Evolutionary conservation across 2,329 filamentous ascomycete species (phyloP).

Genomic region (Sordariomycetes sp.): DNA sequence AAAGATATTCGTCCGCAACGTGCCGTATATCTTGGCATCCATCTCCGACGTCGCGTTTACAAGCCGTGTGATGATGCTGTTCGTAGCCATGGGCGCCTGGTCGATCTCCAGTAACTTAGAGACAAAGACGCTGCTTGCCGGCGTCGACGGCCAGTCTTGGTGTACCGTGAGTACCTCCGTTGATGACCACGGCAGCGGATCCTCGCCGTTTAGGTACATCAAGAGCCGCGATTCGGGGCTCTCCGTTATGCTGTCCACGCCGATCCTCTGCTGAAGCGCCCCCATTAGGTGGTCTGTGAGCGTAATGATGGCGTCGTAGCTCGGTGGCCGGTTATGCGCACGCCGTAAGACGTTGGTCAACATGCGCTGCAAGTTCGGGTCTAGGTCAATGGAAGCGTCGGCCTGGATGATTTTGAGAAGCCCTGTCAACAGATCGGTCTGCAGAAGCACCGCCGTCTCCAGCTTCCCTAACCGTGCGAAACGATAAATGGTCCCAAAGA

Average conservation of each 20-base stretch:
- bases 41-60: slow-evolving; percentile 36
- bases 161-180: slow-evolving; percentile 32
- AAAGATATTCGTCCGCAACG: slow-evolving; percentile 39
- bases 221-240: slow-evolving; percentile 23
- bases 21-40: slow-evolving; percentile 36
- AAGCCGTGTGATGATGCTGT: slow-evolving; percentile 43
- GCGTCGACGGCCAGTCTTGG: slow-evolving; percentile 17
- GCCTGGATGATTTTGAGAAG: slow-evolving; percentile 47
- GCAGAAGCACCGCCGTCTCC: slow-evolving; percentile 46
- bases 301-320: slow-evolving; percentile 38
- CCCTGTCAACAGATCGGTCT: slow-evolving; percentile 44
- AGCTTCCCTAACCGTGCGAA: slow-evolving; percentile 48
- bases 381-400: slow-evolving; percentile 37
- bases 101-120: slow-evolving; percentile 53
- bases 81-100: slow-evolving; percentile 36
- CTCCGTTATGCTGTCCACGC: slow-evolving; percentile 22
- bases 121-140: slow-evolving; percentile 36
- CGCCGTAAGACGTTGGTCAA: slow-evolving; percentile 36
- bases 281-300: slow-evolving; percentile 31
- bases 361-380: slow-evolving; percentile 41
- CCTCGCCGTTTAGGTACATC: slow-evolving; percentile 14
- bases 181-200: slow-evolving; percentile 27
- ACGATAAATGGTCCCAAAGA: slow-evolving; percentile 56
- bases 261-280: slow-evolving; percentile 24
- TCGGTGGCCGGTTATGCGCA: slow-evolving; percentile 32